Conservation (phyloP, 331 rosid genomes). For the Malus hybrid region DNA sequence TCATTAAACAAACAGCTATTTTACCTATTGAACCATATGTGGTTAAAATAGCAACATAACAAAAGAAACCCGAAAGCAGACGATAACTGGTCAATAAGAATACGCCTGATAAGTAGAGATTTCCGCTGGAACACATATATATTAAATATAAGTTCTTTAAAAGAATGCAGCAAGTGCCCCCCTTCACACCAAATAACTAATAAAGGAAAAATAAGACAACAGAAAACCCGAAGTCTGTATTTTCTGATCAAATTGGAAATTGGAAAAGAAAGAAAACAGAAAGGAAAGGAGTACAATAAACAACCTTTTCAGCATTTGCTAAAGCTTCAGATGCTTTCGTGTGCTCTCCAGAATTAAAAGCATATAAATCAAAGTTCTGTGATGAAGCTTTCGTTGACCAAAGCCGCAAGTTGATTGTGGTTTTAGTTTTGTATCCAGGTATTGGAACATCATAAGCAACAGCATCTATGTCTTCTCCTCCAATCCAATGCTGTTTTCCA, state of each 20-base stretch:
- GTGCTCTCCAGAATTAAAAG: constrained; percentile 86
- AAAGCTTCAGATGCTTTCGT: constrained; percentile 67
- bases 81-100: no score
- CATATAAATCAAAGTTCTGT: constrained; percentile 65
- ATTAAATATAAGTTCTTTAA: no score
- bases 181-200: no score
- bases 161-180: no score
- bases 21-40: no score
- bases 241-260: not conserved
- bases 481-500: constrained; percentile 74
- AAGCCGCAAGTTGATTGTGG: constrained; percentile 80
- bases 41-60: no score
- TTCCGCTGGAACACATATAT: no score
- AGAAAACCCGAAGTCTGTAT: not conserved
- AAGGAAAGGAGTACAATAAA: not conserved
- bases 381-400: constrained; percentile 90
- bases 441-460: constrained; percentile 95
- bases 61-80: no score
- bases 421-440: constrained; percentile 93
- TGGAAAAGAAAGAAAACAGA: not conserved
- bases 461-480: constrained; percentile 88
- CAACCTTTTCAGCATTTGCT: constrained; percentile 87
- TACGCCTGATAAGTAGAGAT: no score
- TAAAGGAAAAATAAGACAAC: no score
- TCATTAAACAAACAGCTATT: not conserved